Base-by-base conservation (phyloP, 805 yeast genomes). In the Myxozyma monticola region DNA sequence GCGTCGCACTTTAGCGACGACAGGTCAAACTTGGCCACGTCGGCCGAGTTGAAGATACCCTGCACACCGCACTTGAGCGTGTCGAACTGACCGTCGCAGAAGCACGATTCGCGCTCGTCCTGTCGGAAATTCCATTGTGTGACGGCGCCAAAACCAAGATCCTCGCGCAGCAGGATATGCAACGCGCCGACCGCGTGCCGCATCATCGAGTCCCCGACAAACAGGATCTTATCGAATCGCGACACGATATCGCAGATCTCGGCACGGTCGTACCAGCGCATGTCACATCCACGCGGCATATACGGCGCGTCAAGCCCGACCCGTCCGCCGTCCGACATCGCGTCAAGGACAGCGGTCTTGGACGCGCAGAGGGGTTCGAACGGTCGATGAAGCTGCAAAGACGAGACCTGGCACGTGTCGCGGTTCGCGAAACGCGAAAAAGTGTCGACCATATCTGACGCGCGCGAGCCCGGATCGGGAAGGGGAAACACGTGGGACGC, bases 101-200 rank as follows among this genome's bases (percentile, higher is more conserved):
- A 54, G 37, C 59, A 54, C 5, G 50, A 34, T 30, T 54, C 57
- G 18, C 30, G 33, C 33, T 54, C 59, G 36, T 54, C 59, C 10
- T 24, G 40, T 14, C 59, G 49, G 40, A 54, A 54, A 29, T 54
- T 54, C 59, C 59, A 54, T 36, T 53, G 51, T 34, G 59, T 54
- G 38, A 54, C 59, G 24, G 47, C 59, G 28, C 59, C 59, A 26
- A 15, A 54, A 28, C 54, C 59, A 15, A 54, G 49, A 46, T 54
- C 59, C 42, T 54, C 54, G 34, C 59, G 57, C 37, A 54, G 29
- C 14, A 51, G 38, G 10, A 54, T 42, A 34, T 54, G 59, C 29
- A 54, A 31, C 8, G 59, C 59, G 22, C 59, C 59, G 34, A 54
- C 59, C n/a, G 46, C 46, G 37, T 54, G 59, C n/a, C 59, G 52